Evolutionary conservation across 129 eudicot genomes (phyloP).

Genomic region (Heracleum sosnowskyi): DNA sequence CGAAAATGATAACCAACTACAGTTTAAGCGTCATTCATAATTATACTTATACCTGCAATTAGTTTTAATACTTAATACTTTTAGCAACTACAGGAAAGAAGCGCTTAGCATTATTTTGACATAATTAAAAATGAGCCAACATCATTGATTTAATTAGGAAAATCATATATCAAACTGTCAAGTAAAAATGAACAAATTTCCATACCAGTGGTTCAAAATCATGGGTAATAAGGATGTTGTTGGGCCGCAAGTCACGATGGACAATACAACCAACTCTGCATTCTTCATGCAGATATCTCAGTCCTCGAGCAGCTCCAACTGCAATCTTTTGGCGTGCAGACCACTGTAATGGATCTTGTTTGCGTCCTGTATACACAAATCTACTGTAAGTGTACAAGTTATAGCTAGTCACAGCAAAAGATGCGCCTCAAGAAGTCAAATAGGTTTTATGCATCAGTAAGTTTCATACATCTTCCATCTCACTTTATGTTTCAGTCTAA

Average conservation of each 20-base stretch:
- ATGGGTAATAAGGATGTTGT: slow-evolving; percentile 92
- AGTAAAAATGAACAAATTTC: not conserved
- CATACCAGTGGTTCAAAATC: slow-evolving; percentile 94
- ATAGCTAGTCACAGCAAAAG: not conserved
- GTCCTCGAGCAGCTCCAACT: slow-evolving; percentile 89
- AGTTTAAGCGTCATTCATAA: too few species aligned
- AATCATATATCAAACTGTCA: not conserved
- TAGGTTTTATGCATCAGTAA: not conserved
- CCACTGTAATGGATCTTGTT: slow-evolving; percentile 69
- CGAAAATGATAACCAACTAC: too few species aligned
- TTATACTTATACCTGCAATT: too few species aligned
- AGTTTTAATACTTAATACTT: too few species aligned
- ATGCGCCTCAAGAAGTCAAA: not conserved
- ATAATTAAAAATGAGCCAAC: not conserved
- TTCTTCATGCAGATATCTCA: slow-evolving; percentile 94
- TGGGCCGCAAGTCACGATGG: slow-evolving; percentile 97
- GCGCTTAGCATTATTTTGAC: not conserved
- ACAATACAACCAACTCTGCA: slow-evolving; percentile 99
- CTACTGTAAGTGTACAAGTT: not conserved
- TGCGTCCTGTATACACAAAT: slow-evolving; percentile 38
- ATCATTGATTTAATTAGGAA: not conserved
- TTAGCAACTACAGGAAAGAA: too few species aligned
- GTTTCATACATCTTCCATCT: too few species aligned
- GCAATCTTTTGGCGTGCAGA: slow-evolving; percentile 83
- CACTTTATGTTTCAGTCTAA: not conserved